Evolutionary conservation across 73 alveolate species (phyloP).

Genomic region (Paramecium octaurelia): DNA sequence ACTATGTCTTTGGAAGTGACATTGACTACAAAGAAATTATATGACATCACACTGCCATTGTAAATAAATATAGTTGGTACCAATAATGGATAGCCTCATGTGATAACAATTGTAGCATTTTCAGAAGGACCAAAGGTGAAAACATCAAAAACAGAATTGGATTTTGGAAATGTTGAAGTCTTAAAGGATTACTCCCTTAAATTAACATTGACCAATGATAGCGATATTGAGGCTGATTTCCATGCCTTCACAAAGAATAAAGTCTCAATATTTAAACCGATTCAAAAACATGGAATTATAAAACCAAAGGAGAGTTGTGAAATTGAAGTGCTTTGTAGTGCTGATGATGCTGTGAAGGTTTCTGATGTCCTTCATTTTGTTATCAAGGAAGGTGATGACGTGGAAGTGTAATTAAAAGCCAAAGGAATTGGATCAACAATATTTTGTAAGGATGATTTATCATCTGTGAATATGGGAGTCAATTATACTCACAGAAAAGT

Average conservation of each 20-base stretch:
- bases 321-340: constrained; percentile 94
- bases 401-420: constrained; percentile 97
- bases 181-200: constrained; percentile 85
- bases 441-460: constrained; percentile 91
- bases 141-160: constrained; percentile 86
- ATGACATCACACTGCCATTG: constrained; percentile 89
- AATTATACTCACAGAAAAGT: constrained; percentile 94
- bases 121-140: constrained; percentile 97
- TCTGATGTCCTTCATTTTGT: constrained; percentile 93
- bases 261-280: constrained; percentile 79
- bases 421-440: constrained; percentile 98
- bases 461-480: constrained; percentile 97
- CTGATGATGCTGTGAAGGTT: constrained; percentile 96
- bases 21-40: constrained; percentile 86
- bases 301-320: constrained; percentile 94
- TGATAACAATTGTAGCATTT: constrained; percentile 92
- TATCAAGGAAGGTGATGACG: constrained; percentile 98
- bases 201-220: constrained; percentile 83
- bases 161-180: constrained; percentile 92
- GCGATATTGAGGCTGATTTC: constrained; percentile 97
- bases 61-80: constrained; percentile 61
- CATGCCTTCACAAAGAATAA: constrained; percentile 97
- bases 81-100: constrained; percentile 76
- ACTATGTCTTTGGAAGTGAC: constrained; percentile 87
- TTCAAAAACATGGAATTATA: constrained; percentile 86